Base-by-base conservation (phyloP, 768 basidiomycete genomes). In the Boletus tylopilopsis region DNA sequence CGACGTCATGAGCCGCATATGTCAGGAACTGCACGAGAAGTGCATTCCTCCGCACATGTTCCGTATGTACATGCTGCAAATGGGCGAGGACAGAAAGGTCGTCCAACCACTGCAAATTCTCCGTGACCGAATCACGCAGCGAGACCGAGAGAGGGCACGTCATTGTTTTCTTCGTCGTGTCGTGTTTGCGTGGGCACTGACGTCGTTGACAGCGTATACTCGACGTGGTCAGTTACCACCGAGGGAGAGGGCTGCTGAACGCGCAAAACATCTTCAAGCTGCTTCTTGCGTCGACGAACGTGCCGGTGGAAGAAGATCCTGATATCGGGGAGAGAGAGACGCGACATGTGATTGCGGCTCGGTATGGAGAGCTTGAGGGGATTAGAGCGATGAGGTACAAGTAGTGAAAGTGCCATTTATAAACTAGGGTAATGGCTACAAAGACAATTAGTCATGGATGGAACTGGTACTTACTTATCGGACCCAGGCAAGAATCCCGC, bases 51-150 rank as follows among this genome's bases (percentile, higher is more conserved):
- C 47, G 5, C 33, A 61, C 30, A 54, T 62, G 59, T 59, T 64
- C 56, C 56, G 56, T 2, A 56, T 63, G 11, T 54, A 63, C 30
- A 22, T 64, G 16, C 29, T 63, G 38, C 62, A 63, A 43, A 58
- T 63, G 54, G 62, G 62, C 1, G 48, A 56, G 0, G 56, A 63
- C 30, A 55, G 59, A 37, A 64, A 42, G 21, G 62, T 48, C 12
- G 54, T 61, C 47, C 30, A 49, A 41, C 62, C 62, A 4, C 51
- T 63, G 13, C 48, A 59, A 8, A 56, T 59, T 38, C 56, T 63
- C 45, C 56, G 54, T 29, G 59, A 64, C 15, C 51, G 47, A 23
- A 25, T 64, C 18, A 52, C 47, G 4, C 48, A 51, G 18, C 40
- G 45, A 21, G 62, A 61, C 37, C 45, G 39, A 10, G 45, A 52